Base-by-base conservation (phyloP, 345 rosid species). In the Arabis alpina region DNA sequence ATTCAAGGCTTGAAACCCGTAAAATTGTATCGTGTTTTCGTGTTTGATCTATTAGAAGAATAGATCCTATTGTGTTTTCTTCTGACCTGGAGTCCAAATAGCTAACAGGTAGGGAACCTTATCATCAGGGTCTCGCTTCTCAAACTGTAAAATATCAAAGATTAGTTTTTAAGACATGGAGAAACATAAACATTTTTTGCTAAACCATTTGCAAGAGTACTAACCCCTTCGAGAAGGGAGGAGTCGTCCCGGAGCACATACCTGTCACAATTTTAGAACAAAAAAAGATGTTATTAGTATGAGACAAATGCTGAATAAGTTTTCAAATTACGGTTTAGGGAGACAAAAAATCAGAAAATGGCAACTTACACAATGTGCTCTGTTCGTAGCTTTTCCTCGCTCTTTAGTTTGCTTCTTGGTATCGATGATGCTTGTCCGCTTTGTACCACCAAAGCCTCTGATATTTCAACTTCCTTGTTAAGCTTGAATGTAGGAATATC, bases 71-170 rank as follows among this genome's bases (percentile, higher is more conserved):
- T 32, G 58, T 48, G 39, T 54, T 65, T 44, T 30, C 54, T 54
- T 52, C 76, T 60, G 59, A 88, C 98, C 98, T 79, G 98, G 97
- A 39, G 89, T 85, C 97, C 98, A 93, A 73, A 90, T 86, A 52
- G 98, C 97, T 51, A 93, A 86, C 62, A 90, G 83, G 75, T 90
- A 93, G 39, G 82, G 83, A 74, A 84, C 61, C 15, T 79, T 87
- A 69, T 93, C 98, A 66, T 86, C 96, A 15, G 68, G 77, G 71
- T 88, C 96, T 74, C 88, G 82, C 72, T 59, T 80, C 53, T 90
- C 96, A 80, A 90, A 76, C 98, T 93, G 86, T 68, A 75, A 63
- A 53, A 48, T 40, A 30, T 49, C 65, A 69, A 61, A 52, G 53
- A 64, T 19, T 16, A 57, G 19, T n/a, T 55, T 50, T 52, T 24